Percentiles rank a stretch among this genome's conserved stretches.
Evolutionary conservation across 352 stramenopile species (phyloP).

Genomic region (Aphanomyces stellatus): DNA sequence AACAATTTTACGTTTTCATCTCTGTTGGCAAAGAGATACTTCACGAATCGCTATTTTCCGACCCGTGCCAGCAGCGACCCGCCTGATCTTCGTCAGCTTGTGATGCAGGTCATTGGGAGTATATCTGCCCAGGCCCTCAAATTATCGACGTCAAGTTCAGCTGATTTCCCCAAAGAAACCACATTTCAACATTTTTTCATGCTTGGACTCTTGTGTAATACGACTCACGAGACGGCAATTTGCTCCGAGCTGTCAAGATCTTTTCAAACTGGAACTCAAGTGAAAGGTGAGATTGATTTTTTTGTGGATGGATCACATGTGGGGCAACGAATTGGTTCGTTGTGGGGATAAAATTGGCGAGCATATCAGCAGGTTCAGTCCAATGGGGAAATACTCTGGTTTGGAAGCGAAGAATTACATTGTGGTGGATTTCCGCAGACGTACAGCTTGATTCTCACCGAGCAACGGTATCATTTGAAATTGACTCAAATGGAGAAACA

Average conservation of each 20-base stretch:
- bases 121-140: constrained; percentile 4
- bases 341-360: constrained; percentile 12
- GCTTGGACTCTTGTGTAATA: background rate
- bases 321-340: constrained; percentile 15
- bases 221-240: constrained; percentile 11
- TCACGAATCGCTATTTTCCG: constrained; percentile 15
- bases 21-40: constrained; percentile 15
- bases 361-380: constrained; percentile 13
- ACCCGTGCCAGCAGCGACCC: constrained; percentile 1
- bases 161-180: constrained; percentile 20
- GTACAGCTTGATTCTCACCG: constrained; percentile 7
- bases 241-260: constrained; percentile 18
- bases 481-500: constrained; percentile 15
- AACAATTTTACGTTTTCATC: constrained; percentile 16
- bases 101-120: constrained; percentile 15
- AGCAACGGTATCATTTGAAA: constrained; percentile 14
- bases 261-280: constrained; percentile 7
- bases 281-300: constrained; percentile 19
- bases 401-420: constrained; percentile 15
- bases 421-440: constrained; percentile 15
- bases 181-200: constrained; percentile 23
- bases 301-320: constrained; percentile 18
- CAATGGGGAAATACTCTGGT: constrained; percentile 8
- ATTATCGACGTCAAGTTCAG: constrained; percentile 17
- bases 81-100: constrained; percentile 13